Evolutionary conservation across 2,329 filamentous ascomycete genomes (phyloP).

Genomic region (Beauveria sp.): DNA sequence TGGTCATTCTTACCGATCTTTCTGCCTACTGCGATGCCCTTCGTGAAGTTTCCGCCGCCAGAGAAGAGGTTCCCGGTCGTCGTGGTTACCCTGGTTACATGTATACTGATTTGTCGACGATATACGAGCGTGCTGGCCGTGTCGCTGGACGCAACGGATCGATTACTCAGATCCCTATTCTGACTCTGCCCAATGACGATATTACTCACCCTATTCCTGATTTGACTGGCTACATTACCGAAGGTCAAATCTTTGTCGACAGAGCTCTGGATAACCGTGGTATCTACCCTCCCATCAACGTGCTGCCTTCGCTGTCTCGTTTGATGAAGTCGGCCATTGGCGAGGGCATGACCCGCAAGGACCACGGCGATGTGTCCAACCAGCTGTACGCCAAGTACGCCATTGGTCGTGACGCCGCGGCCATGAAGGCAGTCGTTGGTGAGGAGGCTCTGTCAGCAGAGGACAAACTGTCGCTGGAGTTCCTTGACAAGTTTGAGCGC

Average conservation of each 20-base stretch:
- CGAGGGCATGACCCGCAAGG: constrained; percentile 90
- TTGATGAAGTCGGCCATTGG: constrained; percentile 99
- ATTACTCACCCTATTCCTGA: constrained; percentile 99
- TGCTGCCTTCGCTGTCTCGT: constrained; percentile 92
- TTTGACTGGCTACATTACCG: constrained; percentile 97
- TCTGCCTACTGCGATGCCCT: constrained; percentile 98
- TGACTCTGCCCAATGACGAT: constrained; percentile 99
- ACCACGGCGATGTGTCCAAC: constrained; percentile 97
- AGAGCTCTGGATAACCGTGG: constrained; percentile 91
- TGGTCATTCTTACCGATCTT: constrained; percentile 96
- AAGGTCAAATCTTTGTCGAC: constrained; percentile 97
- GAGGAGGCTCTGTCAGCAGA: constrained; percentile 93
- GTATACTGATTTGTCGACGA: constrained; percentile 99
- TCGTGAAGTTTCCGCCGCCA: constrained; percentile 93
- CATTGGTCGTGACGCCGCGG: constrained; percentile 93
- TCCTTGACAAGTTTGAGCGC: constrained; percentile 96
- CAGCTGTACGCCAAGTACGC: constrained; percentile 99
- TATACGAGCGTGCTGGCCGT: constrained; percentile 98
- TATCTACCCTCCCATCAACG: constrained; percentile 98
- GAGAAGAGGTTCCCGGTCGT: constrained; percentile 97
- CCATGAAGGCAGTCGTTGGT: constrained; percentile 99
- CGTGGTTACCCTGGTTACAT: constrained; percentile 99
- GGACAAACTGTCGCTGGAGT: constrained; percentile 96
- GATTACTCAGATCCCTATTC: constrained; percentile 96
- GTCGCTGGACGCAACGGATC: constrained; percentile 94